Base-by-base conservation (phyloP, 2,329 filamentous ascomycete genomes). In the Claviceps capensis region DNA sequence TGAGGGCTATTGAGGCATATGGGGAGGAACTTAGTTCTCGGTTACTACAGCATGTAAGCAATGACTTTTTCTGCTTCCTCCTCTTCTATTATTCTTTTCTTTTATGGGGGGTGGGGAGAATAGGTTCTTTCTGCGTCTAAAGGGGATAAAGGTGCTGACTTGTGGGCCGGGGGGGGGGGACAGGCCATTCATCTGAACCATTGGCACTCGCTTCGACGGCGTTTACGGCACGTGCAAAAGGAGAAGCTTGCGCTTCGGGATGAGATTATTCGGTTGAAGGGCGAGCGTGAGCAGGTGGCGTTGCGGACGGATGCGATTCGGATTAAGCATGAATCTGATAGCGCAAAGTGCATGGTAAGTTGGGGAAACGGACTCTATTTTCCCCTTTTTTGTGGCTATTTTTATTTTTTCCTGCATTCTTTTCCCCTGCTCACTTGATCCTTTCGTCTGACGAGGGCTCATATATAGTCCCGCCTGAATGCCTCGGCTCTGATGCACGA, bases 221-320 rank as follows among this genome's bases (percentile, higher is more conserved):
- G 79, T 14, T 71, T 83, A 47, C 73, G 75, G 14, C 70, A 77
- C 8, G 73, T 75, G 9, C 76, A 82, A 52, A 77, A 72, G 54
- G 75, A 80, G 59, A 82, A 77, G 61, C 62, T 81, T 3, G 62
- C 67, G 0, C 64, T 84, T 17, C 74, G 81, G 45, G 74, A 80
- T 13, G 77, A 82, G 36, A 79, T 85, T n/a, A 61, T 83, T 30
- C 71, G 72, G 1, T 70, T 83, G 52, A 73, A 77, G 46, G 69
- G 71, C 22, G 80, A 84, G 65, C 70, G 79, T 50, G 79, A 83
- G 58, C 74, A 83, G 56, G 75, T 84, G 7, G 78, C 76, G 5
- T 63, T 84, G 17, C 75, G 73, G 43, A 82, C 81, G 72, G 81
- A 85, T 56, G 77, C 78, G 7, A 69, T 83, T n/a, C 71, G 81